Evolutionary conservation across 257 asterid species (phyloP).

Genomic region (Solanum habrochaites): DNA sequence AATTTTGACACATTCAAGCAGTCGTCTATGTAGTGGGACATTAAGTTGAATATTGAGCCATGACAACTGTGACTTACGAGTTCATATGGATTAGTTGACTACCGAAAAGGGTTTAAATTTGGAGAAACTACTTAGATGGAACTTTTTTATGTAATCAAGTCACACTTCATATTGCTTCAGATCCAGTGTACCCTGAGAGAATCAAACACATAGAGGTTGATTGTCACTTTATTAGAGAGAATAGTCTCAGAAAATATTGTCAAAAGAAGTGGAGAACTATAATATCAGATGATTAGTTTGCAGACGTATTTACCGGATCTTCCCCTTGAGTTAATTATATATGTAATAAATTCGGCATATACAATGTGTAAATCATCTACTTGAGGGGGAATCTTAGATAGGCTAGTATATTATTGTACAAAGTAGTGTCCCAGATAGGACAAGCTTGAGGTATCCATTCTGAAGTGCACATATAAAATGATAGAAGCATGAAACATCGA

Average conservation of each 20-base stretch:
- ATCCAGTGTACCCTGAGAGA: not conserved
- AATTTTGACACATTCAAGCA: not conserved
- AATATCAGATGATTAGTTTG: not conserved
- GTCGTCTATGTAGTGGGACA: not conserved
- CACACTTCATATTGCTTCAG: not conserved
- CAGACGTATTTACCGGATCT: not conserved
- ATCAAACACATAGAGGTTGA: not conserved
- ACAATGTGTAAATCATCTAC: not conserved
- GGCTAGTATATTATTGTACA: not conserved
- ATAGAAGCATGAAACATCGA: not conserved
- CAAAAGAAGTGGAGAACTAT: not conserved
- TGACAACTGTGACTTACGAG: not conserved
- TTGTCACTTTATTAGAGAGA: not conserved
- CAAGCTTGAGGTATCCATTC: not conserved
- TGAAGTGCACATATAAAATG: not conserved
- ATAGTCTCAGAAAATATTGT: not conserved
- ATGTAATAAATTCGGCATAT: not conserved
- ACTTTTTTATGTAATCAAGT: not conserved
- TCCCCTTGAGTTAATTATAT: not conserved
- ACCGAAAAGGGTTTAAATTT: not conserved
- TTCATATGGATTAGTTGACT: not conserved
- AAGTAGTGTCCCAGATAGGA: not conserved
- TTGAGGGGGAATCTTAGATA: not conserved
- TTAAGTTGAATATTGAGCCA: not conserved
- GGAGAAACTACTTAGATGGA: not conserved